Base-by-base conservation (phyloP, 2,329 filamentous ascomycete species). In the Diaporthe sp. region DNA sequence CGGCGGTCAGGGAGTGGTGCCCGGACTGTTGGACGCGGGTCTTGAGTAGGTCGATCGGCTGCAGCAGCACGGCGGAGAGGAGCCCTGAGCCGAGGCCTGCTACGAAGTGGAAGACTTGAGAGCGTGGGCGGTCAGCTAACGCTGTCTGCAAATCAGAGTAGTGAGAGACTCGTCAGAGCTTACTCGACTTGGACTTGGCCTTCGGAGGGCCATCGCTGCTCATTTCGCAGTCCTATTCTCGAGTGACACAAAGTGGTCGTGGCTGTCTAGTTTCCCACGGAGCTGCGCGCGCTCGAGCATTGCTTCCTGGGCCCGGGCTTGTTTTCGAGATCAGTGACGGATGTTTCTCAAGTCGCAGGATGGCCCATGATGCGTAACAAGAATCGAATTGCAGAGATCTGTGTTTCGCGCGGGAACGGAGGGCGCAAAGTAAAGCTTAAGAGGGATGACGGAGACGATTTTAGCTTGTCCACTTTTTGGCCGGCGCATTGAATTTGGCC, bases 11-110 rank as follows among this genome's bases (percentile, higher is more conserved):
- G 3, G 95, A 92, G 78, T 91, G 90, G 58, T 90, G 89, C 67
- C 92, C 92, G 46, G 94, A 95, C 84, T 98, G 97, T 83, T 99
- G 97, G 55, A 98, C 93, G 62, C 97, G 93, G 42, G 97, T 99
- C 85, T 99, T 99, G 83, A 99, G 92, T 5, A 99, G 92, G 85
- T 99, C 97, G 81, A 97, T 94, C 37, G 97, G 97, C 84, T 99
- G 97, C 22, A 99, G 91, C 73, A 98, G 92, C 76, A 98, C 92
- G 73, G 97, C 96, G 71, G 95, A 97, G 78, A 95, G 91, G 70
- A 98, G 90, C 80, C 97, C 97, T 10, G 96, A 98, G 81, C 92
- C 91, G 74, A 98, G 91, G 78, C 97, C 97, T 78, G 96, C 96
- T 79, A 93, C 85, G 84, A 98, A 98, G 86, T 98, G 97, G 83